Conservation (phyloP, 225 moss, liverwort and hornwort genomes). For the Asterella californica region DNA sequence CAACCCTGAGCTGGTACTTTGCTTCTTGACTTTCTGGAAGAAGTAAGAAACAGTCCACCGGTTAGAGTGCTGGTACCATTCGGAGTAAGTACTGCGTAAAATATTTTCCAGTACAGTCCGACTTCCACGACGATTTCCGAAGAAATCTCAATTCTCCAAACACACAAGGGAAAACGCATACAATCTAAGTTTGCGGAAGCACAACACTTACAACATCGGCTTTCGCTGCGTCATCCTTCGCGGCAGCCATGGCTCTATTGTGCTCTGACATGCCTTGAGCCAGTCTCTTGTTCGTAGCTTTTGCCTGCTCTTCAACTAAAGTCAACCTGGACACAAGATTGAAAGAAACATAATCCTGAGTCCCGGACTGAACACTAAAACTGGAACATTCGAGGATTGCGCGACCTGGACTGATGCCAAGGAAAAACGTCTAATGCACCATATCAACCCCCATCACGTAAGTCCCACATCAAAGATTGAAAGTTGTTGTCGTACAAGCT, state of each 20-base stretch:
- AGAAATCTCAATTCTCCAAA: neutral
- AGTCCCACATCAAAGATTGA: neutral
- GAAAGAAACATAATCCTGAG: neutral
- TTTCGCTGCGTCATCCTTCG: slow-evolving; percentile 83
- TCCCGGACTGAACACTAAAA: too few relatives aligned
- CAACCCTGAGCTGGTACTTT: slow-evolving; percentile 71
- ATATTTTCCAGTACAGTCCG: neutral
- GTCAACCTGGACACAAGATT: slow-evolving; percentile 57
- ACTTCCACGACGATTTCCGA: neutral
- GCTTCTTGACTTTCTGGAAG: slow-evolving; percentile 86
- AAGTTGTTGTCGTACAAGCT: neutral
- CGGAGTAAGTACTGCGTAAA: neutral
- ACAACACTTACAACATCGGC: slow-evolving; percentile 67
- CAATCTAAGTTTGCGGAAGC: neutral
- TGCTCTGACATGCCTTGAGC: slow-evolving; percentile 94
- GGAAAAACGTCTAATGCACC: neutral
- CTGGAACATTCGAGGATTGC: neutral
- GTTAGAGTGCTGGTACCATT: neutral
- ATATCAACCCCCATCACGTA: neutral
- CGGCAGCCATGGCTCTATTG: slow-evolving; percentile 84
- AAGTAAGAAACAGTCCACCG: neutral
- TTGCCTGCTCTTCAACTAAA: slow-evolving; percentile 82
- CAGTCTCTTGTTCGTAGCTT: slow-evolving; percentile 83
- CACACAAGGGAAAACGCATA: neutral
- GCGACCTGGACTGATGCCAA: neutral